Evolutionary conservation across 441 rosid species (phyloP).

Genomic region (Populus tomentosa): DNA sequence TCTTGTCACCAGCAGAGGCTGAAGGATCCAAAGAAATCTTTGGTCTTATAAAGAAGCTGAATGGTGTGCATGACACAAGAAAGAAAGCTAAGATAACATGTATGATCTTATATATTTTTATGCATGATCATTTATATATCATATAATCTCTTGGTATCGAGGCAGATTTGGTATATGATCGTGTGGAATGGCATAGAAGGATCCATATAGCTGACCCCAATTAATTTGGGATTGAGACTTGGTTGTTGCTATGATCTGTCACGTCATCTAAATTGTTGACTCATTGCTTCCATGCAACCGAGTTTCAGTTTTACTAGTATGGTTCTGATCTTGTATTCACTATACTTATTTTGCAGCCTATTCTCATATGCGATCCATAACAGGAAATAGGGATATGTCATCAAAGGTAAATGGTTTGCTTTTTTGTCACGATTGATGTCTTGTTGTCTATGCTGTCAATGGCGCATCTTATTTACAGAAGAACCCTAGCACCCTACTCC

Average conservation of each 20-base stretch:
- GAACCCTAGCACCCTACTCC: neutral
- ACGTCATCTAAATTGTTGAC: neutral
- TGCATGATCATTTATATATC: neutral
- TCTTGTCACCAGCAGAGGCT: constrained; percentile 53
- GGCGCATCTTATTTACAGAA: neutral
- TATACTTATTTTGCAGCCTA: constrained; percentile 41
- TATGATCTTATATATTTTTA: constrained; percentile 24
- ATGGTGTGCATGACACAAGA: constrained; percentile 48
- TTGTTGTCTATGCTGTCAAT: neutral
- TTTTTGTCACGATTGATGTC: neutral
- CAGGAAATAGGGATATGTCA: constrained; percentile 33
- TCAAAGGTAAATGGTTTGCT: constrained; percentile 54
- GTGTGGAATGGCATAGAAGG: too few relatives aligned
- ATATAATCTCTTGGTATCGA: neutral
- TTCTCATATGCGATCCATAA: constrained; percentile 38
- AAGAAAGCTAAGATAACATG: constrained; percentile 64
- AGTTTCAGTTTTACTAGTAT: constrained; percentile 6
- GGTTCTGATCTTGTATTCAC: neutral
- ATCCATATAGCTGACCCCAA: too few relatives aligned
- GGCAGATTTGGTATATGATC: neutral
- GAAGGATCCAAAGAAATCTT: constrained; percentile 58
- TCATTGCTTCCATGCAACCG: neutral
- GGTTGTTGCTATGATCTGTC: neutral
- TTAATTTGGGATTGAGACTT: neutral
- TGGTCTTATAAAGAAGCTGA: constrained; percentile 44